Evolutionary conservation across 2,329 filamentous ascomycete genomes (phyloP), one percentile per base, ranked within the genome.

Genomic region (Aaosphaeria pasadenensis): DNA sequence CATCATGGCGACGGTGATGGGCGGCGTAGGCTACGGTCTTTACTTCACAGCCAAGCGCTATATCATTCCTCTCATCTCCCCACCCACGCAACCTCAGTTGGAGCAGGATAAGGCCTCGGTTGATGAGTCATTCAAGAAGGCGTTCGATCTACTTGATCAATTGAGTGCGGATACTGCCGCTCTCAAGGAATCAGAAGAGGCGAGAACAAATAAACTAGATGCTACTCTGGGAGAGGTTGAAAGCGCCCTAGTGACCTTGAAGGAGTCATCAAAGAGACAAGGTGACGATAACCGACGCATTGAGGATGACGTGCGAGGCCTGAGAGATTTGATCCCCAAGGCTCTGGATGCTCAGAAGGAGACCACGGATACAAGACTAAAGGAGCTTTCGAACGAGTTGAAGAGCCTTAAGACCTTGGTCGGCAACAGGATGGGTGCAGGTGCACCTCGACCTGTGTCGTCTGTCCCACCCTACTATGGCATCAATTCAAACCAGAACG

Each of bases 1-100:
- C 73, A 97, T 99, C 71, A 96, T 97, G 90, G 94, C 94, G 6
- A 99, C 94, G 0, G 89, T 97, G 9, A 87, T 95, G 53, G 87
- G 91, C 48, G 90, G 91, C 43, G 86, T 96, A 17, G 82, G 90
- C 36, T 97, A 96, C 64, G 92, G 91, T 0, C 73, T 96, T 24
- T 99, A 94, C 67, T 83, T 86, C 55, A 81, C 96, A 11, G 89
- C 91, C 51, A 59, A 95, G 84, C 89, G 94, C 63, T 99, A 99
- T 63, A 85, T 99, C 49, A 83, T 88, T 54, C 94, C 94, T 39
- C 77, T 99, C 30, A 90, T 99, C 51, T 87, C 91, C 9, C 95
- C 94, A 4, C 94, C 94, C 1, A 99, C 94, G 1, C 89, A 91
- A 7, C 91, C 95, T 48, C 91, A 95, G 65, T 78, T 99, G 7